phyloP scores from a whole-genome alignment of 2,329 filamentous ascomycete genomes.

The Colletotrichum acutatum region DNA sequence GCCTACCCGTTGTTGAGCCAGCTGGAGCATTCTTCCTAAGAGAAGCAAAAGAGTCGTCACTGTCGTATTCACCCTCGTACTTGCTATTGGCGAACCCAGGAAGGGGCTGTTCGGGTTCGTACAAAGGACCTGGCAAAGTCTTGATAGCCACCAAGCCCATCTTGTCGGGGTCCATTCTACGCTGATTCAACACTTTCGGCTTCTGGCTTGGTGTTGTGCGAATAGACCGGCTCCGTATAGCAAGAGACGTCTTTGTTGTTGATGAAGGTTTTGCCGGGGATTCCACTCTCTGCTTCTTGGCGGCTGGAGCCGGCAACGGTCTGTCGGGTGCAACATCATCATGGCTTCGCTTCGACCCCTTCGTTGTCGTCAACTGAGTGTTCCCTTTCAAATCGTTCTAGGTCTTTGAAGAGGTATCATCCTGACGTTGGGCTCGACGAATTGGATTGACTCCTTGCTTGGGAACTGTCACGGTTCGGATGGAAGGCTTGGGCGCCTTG shows the following conservation, averaged over 20 bases:
- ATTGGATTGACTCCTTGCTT: background rate
- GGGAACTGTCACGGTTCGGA: constrained; percentile 5
- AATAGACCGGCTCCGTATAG: background rate
- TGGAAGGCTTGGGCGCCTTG: constrained; percentile 8
- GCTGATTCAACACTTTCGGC: constrained; percentile 22
- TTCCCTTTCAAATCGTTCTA: constrained; percentile 18
- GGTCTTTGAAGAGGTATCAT: constrained; percentile 6
- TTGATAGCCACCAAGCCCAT: constrained; percentile 18
- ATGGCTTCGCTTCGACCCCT: background rate
- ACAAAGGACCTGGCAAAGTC: constrained; percentile 12
- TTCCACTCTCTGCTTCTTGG: background rate
- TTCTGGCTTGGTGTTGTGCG: background rate
- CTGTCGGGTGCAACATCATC: background rate
- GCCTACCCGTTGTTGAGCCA: background rate
- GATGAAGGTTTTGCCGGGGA: background rate
- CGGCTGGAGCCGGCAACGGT: background rate
- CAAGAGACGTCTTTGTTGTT: background rate
- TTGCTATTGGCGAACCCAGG: background rate
- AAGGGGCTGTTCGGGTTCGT: constrained; percentile 3
- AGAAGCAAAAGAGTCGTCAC: background rate
- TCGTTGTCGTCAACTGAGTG: background rate
- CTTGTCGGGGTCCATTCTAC: constrained; percentile 9
- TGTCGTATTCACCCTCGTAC: background rate
- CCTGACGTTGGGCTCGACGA: constrained; percentile 1
- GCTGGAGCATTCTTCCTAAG: background rate